These are phyloP conservation scores for Pleurotus platypus DNA, from an alignment of 768 basidiomycete genomes.

Conservation along the genomic window DNA sequence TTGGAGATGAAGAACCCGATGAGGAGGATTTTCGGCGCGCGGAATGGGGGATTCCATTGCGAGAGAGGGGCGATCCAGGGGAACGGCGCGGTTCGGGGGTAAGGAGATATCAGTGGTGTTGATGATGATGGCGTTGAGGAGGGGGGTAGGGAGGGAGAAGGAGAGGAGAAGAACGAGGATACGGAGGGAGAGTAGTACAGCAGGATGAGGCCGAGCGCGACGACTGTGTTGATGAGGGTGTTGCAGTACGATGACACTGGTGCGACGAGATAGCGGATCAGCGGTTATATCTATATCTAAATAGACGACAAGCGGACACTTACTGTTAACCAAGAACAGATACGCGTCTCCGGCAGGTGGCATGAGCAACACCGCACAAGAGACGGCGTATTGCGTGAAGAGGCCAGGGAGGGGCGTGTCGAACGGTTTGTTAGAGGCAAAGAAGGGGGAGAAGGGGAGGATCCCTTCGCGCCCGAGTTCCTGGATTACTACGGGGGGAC, in stretches of 20 bases:
- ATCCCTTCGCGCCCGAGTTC: slow-evolving; percentile 72
- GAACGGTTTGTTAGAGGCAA: slow-evolving; percentile 71
- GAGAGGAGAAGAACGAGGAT: too few species aligned
- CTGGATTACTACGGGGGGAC: slow-evolving; percentile 50
- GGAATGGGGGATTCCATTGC: slow-evolving; percentile 67
- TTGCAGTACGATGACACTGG: slow-evolving; percentile 58
- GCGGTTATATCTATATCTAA: not conserved
- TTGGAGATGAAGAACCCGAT: slow-evolving; percentile 63
- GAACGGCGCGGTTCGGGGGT: too few species aligned
- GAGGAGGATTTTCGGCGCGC: slow-evolving; percentile 44
- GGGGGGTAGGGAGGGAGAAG: too few species aligned
- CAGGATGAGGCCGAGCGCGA: slow-evolving; percentile 43
- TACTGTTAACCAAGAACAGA: slow-evolving; percentile 64
- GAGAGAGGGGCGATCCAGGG: slow-evolving; percentile 15
- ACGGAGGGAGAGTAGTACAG: too few species aligned
- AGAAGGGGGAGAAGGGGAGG: slow-evolving; percentile 61
- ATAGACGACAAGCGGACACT: slow-evolving; percentile 16
- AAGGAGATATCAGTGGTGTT: too few species aligned
- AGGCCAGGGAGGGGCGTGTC: slow-evolving; percentile 63
- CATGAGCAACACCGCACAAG: slow-evolving; percentile 47
- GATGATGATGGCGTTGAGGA: too few species aligned
- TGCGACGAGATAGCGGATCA: not conserved
- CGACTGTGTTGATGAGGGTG: slow-evolving; percentile 53
- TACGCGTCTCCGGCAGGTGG: slow-evolving; percentile 75
- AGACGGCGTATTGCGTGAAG: slow-evolving; percentile 58